phyloP scores from a whole-genome alignment of 306 rosid genomes.

The Luffa aegyptiaca region DNA sequence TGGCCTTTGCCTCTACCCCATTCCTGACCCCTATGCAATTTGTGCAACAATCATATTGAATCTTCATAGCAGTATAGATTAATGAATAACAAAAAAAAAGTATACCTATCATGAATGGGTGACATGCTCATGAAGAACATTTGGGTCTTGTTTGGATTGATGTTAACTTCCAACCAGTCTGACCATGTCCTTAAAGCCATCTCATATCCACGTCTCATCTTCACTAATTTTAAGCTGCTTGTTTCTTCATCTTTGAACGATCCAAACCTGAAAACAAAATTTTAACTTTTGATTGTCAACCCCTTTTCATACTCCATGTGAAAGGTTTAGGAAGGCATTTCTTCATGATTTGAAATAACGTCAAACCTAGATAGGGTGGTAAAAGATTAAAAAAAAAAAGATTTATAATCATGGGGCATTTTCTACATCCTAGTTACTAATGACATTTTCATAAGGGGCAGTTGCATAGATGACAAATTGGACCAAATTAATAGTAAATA shows the following conservation, averaged over 20 bases:
- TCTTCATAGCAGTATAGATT: no score
- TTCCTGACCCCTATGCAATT: constrained; percentile 53
- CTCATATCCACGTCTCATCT: constrained; percentile 62
- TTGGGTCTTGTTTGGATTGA: constrained; percentile 53
- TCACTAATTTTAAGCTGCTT: constrained; percentile 41
- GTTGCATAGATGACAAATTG: no score
- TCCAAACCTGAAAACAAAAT: constrained; percentile 50
- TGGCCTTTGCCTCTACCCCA: constrained; percentile 49
- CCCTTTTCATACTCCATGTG: no score
- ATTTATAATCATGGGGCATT: no score
- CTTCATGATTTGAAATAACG: neutral
- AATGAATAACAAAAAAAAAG: neutral
- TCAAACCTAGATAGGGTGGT: neutral
- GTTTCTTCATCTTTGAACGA: constrained; percentile 44
- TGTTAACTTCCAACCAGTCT: constrained; percentile 87
- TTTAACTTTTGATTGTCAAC: no score
- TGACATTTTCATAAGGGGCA: no score
- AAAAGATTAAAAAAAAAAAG: no score
- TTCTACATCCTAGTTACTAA: neutral
- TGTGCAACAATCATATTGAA: neutral
- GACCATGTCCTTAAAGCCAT: constrained; percentile 88
- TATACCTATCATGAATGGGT: constrained; percentile 84
- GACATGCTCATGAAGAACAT: constrained; percentile 83
- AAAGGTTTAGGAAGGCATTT: no score
- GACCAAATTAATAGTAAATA: no score